Evolutionary conservation across 1,284 basidiomycete genomes (phyloP), one percentile per base, ranked within the genome.

Genomic region (Cutaneotrichosporon cutaneum): DNA sequence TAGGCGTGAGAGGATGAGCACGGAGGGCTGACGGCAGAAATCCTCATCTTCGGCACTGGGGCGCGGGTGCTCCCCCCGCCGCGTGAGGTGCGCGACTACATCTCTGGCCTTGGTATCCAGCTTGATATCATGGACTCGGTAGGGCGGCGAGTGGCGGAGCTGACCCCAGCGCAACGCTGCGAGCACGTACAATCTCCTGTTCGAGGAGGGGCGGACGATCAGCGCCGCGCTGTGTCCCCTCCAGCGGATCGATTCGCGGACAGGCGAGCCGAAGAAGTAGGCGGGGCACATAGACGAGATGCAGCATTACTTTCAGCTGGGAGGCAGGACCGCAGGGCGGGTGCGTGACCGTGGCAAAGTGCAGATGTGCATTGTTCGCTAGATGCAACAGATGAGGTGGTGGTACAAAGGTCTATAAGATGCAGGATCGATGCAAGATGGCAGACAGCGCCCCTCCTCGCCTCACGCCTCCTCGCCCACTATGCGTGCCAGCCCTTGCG

Each of bases 111-210:
- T 42, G 94, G 94, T 7, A 90, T 97, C 63, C 92, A 94, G 72
- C 80, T 94, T 52, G 95, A 98, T 69, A 83, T 92, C n/a, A 92
- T 95, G 88, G 91, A 94, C 74, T 93, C 93, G 53, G 94, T 94
- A 72, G 63, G 88, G 83, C 9, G 6, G 7, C 1, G 7, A 4
- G 21, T 18, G 24, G 2, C 5, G 8, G 6, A 30, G 44, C 50
- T 57, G 45, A 58, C 48, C 7, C 54, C 67, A 93, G 90, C 82
- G 90, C 68, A 95, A 95, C 74, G 94, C 94, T 13, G 93, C 92
- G 72, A 89, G 92, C 35, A 96, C 94, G 0, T 98, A 92, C 79
- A 98, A 98, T 77, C 80, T 98, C 35, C 84, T 98, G 44, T 81
- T 88, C 0, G 95, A 98, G 78, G 94, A 98, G 80, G 94, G 93